Percentiles rank a stretch among this genome's conserved stretches.
Evolutionary conservation across 257 asterid genomes (phyloP).

Genomic region (Cinchona pubescens): DNA sequence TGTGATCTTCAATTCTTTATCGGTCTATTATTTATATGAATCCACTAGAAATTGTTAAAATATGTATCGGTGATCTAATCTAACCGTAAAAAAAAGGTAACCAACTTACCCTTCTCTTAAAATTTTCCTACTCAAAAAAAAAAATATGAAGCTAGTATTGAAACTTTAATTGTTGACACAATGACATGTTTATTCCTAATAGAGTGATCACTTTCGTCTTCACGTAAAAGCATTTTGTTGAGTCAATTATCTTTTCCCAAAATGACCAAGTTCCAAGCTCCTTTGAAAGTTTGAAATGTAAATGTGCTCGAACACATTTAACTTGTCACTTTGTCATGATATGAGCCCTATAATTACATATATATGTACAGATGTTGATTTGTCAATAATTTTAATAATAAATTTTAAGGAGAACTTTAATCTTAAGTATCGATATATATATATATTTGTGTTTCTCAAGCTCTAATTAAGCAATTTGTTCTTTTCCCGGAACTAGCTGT

Average conservation of each 20-base stretch:
- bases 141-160: background rate
- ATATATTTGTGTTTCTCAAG: background rate
- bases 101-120: too few relatives aligned
- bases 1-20: too few relatives aligned
- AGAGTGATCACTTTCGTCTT: slow-evolving; percentile 9
- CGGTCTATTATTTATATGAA: too few relatives aligned
- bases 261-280: slow-evolving; percentile 7
- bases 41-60: too few relatives aligned
- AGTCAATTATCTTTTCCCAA: background rate
- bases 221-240: slow-evolving; percentile 8
- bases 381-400: background rate
- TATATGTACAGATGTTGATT: too few relatives aligned
- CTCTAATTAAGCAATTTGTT: background rate
- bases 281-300: background rate
- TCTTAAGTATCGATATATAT: background rate
- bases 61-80: too few relatives aligned
- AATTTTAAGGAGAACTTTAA: background rate
- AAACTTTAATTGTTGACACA: background rate
- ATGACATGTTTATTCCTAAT: background rate
- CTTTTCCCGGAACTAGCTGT: background rate
- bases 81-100: too few relatives aligned
- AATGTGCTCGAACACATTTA: background rate
- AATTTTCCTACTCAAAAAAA: too few relatives aligned
- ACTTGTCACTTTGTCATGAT: slow-evolving; percentile 7
- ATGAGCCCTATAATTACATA: background rate